Base-by-base conservation (phyloP, 306 rosid species). In the Hylodesmum podocarpum region DNA sequence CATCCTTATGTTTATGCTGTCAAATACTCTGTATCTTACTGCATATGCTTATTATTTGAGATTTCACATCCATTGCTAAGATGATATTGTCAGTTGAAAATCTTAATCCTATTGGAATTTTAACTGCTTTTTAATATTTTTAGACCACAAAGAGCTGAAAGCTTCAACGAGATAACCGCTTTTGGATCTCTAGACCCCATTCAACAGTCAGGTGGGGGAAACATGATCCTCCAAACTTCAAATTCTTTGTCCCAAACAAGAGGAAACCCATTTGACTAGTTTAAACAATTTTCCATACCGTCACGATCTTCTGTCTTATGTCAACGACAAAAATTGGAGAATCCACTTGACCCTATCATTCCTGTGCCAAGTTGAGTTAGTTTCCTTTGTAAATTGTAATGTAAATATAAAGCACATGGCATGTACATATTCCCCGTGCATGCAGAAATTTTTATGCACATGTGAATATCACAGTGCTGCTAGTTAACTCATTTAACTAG, bases 231-330 rank as follows among this genome's bases (percentile, higher is more conserved):
- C 29, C 41, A 51, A 63, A 51, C 74, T 34, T 50, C 84, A 59
- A 81, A 47, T 59, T 59, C 82, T 27, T 79, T 68, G 36, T 59
- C 88, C 59, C 68, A 87, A 37, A 58, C 14, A 50, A 81, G 91
- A 76, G 81, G 86, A 67, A 91, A 94, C 43, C 98, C 98, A 54
- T 94, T 91, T 78, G 95, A 33, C 18, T 93, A 88, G 79, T 34
- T 22, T 18, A 43, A 58, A 63, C 39, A 67, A 57, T 49, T 72
- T 28, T 16, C 12, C 57, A 40, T 3, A 28, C n/a, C 33, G 8
- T 70, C 27, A 39, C 16, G 11, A 66, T 61, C 49, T 46, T 31
- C n/a, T 68, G 51, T 47, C 47, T 74, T 49, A 8, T 55, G 41
- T 49, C 22, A 43, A 21, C 31, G 33, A 49, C 18, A 18, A 14